Percentiles rank a stretch among this genome's conserved stretches.
These are phyloP conservation scores for Globisporangium okanoganense DNA, from an alignment of 352 stramenopile species.

Conservation along the genomic window DNA sequence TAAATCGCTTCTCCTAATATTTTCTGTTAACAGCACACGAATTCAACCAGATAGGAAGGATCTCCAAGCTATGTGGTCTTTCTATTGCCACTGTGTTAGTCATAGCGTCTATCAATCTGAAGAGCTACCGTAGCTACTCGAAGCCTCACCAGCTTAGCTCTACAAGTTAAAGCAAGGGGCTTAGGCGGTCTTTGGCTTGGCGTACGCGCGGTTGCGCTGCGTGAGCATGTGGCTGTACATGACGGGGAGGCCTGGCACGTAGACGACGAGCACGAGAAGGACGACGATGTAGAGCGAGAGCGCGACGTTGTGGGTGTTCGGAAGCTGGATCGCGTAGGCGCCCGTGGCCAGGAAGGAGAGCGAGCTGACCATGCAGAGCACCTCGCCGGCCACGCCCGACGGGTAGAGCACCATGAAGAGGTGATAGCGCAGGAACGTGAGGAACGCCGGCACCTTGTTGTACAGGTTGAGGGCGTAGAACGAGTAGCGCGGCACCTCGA, in stretches of 20 bases:
- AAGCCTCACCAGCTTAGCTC: not conserved
- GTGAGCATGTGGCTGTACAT: conserved; percentile 88
- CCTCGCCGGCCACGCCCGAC: conserved; percentile 92
- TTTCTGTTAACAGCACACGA: not conserved
- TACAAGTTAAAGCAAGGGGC: not conserved
- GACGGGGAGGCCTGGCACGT: conserved; percentile 71
- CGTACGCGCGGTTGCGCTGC: conserved; percentile 80
- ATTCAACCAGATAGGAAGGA: no score
- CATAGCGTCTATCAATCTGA: not conserved
- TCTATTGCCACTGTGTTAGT: not conserved
- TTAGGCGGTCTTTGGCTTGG: conserved; percentile 73
- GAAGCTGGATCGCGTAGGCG: conserved; percentile 66
- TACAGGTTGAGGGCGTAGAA: conserved; percentile 97
- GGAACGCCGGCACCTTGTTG: conserved; percentile 89
- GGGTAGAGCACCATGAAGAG: conserved; percentile 98
- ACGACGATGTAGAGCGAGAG: conserved; percentile 74
- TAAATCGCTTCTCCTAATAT: not conserved
- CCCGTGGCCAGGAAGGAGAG: conserved; percentile 51
- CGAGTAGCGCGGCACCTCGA: conserved; percentile 95
- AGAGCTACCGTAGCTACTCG: not conserved
- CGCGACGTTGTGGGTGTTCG: conserved; percentile 75
- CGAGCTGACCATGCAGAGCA: conserved; percentile 73
- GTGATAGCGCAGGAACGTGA: conserved; percentile 98
- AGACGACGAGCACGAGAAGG: conserved; percentile 63
- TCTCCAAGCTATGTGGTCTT: no score